These are phyloP conservation scores for Globisporangium perplexum DNA, from an alignment of 352 stramenopile species.

Conservation along the genomic window DNA sequence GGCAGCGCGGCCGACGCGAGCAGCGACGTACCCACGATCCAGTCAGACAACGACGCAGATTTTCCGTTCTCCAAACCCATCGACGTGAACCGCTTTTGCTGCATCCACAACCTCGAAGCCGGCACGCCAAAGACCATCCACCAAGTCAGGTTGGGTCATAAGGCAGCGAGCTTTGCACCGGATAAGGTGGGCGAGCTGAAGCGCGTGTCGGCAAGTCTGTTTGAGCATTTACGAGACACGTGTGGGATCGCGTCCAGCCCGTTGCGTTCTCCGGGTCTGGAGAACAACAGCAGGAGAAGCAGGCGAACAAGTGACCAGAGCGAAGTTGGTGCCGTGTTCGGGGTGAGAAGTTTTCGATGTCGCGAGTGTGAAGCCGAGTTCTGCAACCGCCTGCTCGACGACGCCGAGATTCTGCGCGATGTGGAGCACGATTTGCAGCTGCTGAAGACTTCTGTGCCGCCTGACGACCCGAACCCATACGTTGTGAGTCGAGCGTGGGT, in stretches of 20 bases:
- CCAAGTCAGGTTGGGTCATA: not conserved
- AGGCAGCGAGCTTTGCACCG: slow-evolving; percentile 32
- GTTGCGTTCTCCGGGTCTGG: slow-evolving; percentile 3
- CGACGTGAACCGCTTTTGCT: slow-evolving; percentile 43
- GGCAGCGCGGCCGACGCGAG: not conserved
- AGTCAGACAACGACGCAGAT: slow-evolving; percentile 15
- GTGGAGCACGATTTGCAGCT: slow-evolving; percentile 40
- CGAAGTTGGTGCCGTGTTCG: slow-evolving; percentile 25
- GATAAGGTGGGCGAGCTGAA: slow-evolving; percentile 51
- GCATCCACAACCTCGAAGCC: slow-evolving; percentile 27
- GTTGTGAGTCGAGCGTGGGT: slow-evolving; percentile 74
- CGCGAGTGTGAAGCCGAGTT: slow-evolving; percentile 38
- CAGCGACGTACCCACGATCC: not conserved
- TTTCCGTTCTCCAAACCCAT: slow-evolving; percentile 56
- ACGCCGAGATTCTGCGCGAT: slow-evolving; percentile 47
- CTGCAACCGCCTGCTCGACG: slow-evolving; percentile 40
- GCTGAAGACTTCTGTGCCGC: slow-evolving; percentile 32
- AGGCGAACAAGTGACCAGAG: slow-evolving; percentile 8
- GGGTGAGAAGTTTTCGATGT: slow-evolving; percentile 39
- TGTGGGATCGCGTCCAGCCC: slow-evolving; percentile 18
- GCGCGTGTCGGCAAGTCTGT: slow-evolving; percentile 47
- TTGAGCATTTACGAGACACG: slow-evolving; percentile 33
- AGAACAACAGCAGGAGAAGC: not conserved
- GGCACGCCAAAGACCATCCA: slow-evolving; percentile 3
- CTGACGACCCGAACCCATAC: slow-evolving; percentile 20